Percentiles rank a stretch among this genome's conserved stretches.
These are phyloP conservation scores for Chenopodium album DNA, from an alignment of 148 eudicot species.

Conservation along the genomic window DNA sequence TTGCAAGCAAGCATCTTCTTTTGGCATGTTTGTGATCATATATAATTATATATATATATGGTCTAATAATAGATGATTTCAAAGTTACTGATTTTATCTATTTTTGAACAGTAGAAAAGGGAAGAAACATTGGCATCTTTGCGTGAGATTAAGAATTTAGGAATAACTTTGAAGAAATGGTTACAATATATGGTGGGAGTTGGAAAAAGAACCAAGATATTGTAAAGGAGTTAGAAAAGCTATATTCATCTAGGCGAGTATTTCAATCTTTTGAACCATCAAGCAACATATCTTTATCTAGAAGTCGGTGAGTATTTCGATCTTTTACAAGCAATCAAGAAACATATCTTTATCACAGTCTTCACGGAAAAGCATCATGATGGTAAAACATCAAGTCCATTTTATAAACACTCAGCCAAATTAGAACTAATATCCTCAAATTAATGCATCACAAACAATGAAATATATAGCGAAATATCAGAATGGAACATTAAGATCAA, in stretches of 20 bases:
- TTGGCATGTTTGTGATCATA: background rate
- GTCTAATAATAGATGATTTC: background rate
- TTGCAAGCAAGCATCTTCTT: conserved; percentile 12
- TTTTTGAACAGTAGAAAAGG: conserved; percentile 4
- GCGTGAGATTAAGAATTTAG: conserved; percentile 24
- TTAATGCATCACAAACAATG: no score
- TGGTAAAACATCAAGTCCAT: no score
- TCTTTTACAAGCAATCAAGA: no score
- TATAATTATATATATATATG: background rate
- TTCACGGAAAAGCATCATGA: no score
- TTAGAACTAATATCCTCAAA: no score
- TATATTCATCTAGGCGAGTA: background rate
- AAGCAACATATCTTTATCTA: no score
- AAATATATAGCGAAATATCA: no score
- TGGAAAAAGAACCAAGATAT: background rate
- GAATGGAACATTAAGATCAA: no score
- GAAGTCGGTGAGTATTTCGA: no score
- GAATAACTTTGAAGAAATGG: conserved; percentile 23
- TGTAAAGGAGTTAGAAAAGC: background rate
- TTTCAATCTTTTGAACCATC: no score
- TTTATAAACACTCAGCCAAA: no score
- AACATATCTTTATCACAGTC: no score
- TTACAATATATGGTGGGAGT: background rate
- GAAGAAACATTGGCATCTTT: conserved; percentile 5
- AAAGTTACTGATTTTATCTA: background rate